Base-by-base conservation (phyloP, 139 green algal species). In the Astrephomene gubernaculifera region DNA sequence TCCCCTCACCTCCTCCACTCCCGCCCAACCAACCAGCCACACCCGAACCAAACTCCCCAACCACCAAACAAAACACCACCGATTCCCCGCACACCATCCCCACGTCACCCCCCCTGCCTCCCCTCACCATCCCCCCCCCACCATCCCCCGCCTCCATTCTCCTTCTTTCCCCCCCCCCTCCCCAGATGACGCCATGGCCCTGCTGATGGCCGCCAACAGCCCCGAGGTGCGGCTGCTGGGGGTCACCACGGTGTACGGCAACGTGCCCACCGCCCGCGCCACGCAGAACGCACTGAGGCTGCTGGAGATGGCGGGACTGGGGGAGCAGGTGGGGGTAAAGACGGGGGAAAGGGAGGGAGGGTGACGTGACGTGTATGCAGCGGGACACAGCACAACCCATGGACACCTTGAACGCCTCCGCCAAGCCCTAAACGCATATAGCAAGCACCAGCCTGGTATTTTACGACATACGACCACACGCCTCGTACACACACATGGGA, bases 181-280 rank as follows among this genome's bases (percentile, higher is more conserved):
- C 67, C 33, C 87, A 95, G 95, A 98, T 81, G 95, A 98, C 79
- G 88, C 92, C 41, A 95, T 97, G 87, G 94, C 95, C 25, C 96
- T 98, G 36, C 60, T 97, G 0, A 76, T 93, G 21, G 96, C 95
- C 0, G 94, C 97, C 83, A 92, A 95, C 43, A 93, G 68, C n/a
- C 90, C 88, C 2, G 94, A 97, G 41, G 81, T 98, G 8, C 89
- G 95, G 31, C 71, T 98, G 22, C 67, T 98, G 0, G 95, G 93
- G 0, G 61, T 98, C 7, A 98, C 95, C 10, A 96, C 94, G 7
- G 87, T 96, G 31, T 98, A 95, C 74, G 95, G 95, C 65, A 98
- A 98, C 81, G 93, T 98, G 9, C 83, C 84, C 22, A 96, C 94
- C 0, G 17, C 88, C 0, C 94, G 90, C 63, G 95, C 95, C 35